A percentile compares a stretch with the other conserved stretches of the same genome.
Evolutionary conservation across 2,329 filamentous ascomycete genomes (phyloP).

Genomic region (Pyrenochaeta sp.): DNA sequence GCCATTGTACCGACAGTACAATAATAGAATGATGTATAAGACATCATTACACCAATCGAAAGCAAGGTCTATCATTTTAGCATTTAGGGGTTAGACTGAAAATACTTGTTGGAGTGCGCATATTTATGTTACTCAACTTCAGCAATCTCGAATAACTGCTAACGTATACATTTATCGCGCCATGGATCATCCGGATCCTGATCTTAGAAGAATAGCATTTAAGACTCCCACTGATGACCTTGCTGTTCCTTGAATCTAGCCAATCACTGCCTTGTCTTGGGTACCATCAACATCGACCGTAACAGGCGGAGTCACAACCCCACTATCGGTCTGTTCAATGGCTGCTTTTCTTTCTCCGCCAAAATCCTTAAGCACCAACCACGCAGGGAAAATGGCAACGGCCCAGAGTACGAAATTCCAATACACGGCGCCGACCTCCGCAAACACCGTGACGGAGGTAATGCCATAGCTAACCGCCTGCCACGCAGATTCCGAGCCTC

Average conservation of each 20-base stretch:
- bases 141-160: neutral
- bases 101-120: no score
- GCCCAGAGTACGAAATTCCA: slow-evolving; percentile 76
- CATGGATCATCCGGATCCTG: no score
- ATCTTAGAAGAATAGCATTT: neutral
- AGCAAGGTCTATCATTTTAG: no score
- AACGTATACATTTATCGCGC: neutral
- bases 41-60: no score
- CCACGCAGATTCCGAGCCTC: slow-evolving; percentile 76
- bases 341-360: slow-evolving; percentile 44
- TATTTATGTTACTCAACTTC: no score
- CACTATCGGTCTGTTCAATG: slow-evolving; percentile 20
- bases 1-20: no score
- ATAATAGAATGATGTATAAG: no score
- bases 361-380: slow-evolving; percentile 69
- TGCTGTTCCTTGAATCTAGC: neutral
- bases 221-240: neutral
- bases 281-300: slow-evolving; percentile 10
- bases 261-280: slow-evolving; percentile 5
- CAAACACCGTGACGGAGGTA: slow-evolving; percentile 68
- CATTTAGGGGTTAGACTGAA: no score
- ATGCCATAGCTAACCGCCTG: slow-evolving; percentile 78
- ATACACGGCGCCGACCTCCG: slow-evolving; percentile 71
- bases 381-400: slow-evolving; percentile 69
- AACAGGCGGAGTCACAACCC: slow-evolving; percentile 7